Conservation (phyloP, 805 yeast genomes). For the Hanseniaspora vineae region DNA sequence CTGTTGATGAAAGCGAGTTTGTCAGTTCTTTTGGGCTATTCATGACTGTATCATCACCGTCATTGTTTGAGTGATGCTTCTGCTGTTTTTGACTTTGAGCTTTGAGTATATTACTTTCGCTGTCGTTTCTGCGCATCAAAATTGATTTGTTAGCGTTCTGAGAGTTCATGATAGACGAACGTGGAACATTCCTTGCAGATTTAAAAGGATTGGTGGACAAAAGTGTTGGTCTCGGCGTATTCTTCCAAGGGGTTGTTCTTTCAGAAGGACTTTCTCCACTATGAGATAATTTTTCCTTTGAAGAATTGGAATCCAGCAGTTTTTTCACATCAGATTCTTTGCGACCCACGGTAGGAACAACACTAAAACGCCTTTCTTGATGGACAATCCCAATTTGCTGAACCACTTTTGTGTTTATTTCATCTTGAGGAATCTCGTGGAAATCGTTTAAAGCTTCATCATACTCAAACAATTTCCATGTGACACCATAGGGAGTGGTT, state of each 20-base stretch:
- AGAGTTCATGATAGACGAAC: background rate
- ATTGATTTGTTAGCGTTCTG: background rate
- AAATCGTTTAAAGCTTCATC: conserved; percentile 72
- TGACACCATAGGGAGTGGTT: conserved; percentile 91
- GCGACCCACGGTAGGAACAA: conserved; percentile 64
- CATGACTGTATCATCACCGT: background rate
- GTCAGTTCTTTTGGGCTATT: background rate
- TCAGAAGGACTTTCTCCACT: too few species aligned
- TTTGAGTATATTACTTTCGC: background rate
- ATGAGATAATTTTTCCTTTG: background rate
- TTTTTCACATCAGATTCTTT: conserved; percentile 10
- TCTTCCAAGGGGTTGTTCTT: too few species aligned
- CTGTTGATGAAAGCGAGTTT: background rate
- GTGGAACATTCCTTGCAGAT: background rate
- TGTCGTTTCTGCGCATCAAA: background rate
- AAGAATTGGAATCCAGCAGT: conserved; percentile 4
- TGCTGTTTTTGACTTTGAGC: background rate
- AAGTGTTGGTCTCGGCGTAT: too few species aligned
- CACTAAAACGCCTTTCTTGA: conserved; percentile 57
- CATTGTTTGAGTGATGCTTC: background rate
- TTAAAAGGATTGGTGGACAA: background rate
- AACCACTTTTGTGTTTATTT: conserved; percentile 36
- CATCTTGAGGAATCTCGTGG: conserved; percentile 39
- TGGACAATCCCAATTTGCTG: conserved; percentile 60
- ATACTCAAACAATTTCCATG: conserved; percentile 81